Evolutionary conservation across 2,329 filamentous ascomycete genomes (phyloP), one percentile per base, ranked within the genome.

Genomic region (Claviceps maximensis): DNA sequence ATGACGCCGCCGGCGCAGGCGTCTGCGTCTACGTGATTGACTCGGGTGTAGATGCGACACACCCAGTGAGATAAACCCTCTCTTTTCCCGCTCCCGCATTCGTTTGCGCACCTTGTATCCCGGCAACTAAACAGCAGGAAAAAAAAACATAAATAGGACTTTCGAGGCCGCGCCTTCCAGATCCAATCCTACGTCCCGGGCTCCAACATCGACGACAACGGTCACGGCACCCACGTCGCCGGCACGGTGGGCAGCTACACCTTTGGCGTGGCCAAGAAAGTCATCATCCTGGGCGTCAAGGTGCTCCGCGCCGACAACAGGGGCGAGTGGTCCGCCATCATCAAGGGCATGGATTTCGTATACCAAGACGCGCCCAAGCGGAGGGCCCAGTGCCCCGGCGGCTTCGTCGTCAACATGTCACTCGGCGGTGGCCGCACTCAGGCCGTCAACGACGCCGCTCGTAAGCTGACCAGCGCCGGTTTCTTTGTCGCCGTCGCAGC

Each of bases 171-270:
- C 17, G 36, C 36, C 36, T 7, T 4, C 15, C 36, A 38, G 36
- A 38, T 38, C 36, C 36, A 17, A n/a, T 38, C 36, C 36, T 38
- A 17, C 15, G 36, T 38, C 36, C 36, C 36, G 36, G 36, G 36
- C 5, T 38, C 36, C 36, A 38, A 38, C 8, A n/a, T 38, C 4
- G 79, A 83, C 52, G 71, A 76, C 58, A 79, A 82, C 60, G 81
- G 81, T 13, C 82, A 84, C 65, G 82, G 82, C 42, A 80, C 73
- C 53, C 82, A 84, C 68, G 79, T 82, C 27, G 74, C 79, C 10
- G 82, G 79, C 25, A 84, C 79, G 17, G 77, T 83, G 45, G 82
- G 71, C 23, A 78, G 79, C 36, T 70, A 68, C 51, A 82, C 76
- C 2, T 83, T 78, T 54, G 82, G 82, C 57, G 79, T 84, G 5